These are phyloP conservation scores for Microdochium trichocladiopsis DNA, from an alignment of 2,329 filamentous ascomycete species.

Conservation along the genomic window DNA sequence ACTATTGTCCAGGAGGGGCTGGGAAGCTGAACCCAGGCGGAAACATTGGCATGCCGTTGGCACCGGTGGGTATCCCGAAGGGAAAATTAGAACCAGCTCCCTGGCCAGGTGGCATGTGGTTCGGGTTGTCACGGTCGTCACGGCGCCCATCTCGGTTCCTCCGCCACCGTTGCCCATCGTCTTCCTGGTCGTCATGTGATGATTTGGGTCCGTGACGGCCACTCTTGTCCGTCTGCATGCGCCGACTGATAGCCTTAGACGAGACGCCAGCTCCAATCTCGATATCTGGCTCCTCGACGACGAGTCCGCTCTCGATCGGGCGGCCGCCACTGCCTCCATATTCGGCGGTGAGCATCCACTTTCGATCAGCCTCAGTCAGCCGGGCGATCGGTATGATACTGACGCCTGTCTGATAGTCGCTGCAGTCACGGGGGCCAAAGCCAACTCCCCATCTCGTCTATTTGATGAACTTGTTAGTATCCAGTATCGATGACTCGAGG, in stretches of 20 bases:
- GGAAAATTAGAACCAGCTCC: conserved; percentile 29
- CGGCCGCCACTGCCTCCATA: conserved; percentile 87
- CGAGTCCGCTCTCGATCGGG: conserved; percentile 72
- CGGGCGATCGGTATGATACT: conserved; percentile 90
- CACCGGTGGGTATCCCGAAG: conserved; percentile 33
- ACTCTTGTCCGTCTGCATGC: conserved; percentile 63
- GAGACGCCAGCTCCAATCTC: conserved; percentile 97
- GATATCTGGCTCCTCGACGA: conserved; percentile 95
- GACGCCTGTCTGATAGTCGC: conserved; percentile 86
- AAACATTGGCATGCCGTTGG: conserved; percentile 43
- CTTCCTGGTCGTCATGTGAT: conserved; percentile 33
- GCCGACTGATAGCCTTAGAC: conserved; percentile 73
- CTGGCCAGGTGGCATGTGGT: conserved; percentile 9
- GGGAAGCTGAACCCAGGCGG: conserved; percentile 37
- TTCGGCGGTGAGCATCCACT: conserved; percentile 93
- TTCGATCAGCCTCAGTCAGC: conserved; percentile 90
- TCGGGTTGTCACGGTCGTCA: conserved; percentile 16
- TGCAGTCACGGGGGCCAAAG: conserved; percentile 94
- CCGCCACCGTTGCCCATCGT: conserved; percentile 17
- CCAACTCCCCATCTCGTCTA: conserved; percentile 96
- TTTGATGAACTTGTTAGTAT: conserved; percentile 10
- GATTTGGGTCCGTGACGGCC: conserved; percentile 60
- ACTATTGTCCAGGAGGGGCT: conserved; percentile 15
- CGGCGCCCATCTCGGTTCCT: conserved; percentile 10
- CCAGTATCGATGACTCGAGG: background rate